Conservation (phyloP, 1,284 basidiomycete genomes). For the Ustilago sp. region DNA sequence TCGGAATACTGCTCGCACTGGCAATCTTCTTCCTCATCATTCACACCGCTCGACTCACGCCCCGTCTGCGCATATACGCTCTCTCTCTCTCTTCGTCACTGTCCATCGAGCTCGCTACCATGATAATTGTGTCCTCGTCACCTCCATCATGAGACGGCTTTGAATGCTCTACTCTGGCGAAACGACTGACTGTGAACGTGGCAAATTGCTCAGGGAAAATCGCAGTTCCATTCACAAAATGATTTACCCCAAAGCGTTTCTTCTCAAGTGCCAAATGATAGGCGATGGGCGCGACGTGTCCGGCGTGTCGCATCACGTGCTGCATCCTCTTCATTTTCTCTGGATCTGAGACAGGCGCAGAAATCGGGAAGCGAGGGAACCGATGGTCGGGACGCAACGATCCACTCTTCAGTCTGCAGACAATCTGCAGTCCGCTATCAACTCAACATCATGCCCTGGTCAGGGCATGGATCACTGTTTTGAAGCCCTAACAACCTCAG, state of each 20-base stretch:
- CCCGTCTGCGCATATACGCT: neutral
- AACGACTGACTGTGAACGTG: neutral
- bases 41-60: neutral
- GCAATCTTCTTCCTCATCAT: neutral
- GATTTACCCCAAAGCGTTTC: constrained; percentile 22
- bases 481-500: too few species aligned
- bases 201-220: neutral
- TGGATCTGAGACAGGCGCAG: neutral
- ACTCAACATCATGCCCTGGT: neutral
- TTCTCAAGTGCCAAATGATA: neutral
- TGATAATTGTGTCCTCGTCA: neutral
- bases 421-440: neutral
- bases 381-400: constrained; percentile 4
- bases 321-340: neutral
- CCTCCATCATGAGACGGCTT: neutral
- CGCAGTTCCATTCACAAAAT: neutral
- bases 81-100: neutral
- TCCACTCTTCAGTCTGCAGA: neutral
- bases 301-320: constrained; percentile 30
- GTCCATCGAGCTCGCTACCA: neutral
- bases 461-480: neutral
- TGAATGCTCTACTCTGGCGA: neutral
- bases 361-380: constrained; percentile 1
- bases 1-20: constrained; percentile 6
- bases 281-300: constrained; percentile 24